Evolutionary conservation across 1,284 basidiomycete genomes (phyloP), one percentile per base, ranked within the genome.

Genomic region (Cryptococcus sp.): DNA sequence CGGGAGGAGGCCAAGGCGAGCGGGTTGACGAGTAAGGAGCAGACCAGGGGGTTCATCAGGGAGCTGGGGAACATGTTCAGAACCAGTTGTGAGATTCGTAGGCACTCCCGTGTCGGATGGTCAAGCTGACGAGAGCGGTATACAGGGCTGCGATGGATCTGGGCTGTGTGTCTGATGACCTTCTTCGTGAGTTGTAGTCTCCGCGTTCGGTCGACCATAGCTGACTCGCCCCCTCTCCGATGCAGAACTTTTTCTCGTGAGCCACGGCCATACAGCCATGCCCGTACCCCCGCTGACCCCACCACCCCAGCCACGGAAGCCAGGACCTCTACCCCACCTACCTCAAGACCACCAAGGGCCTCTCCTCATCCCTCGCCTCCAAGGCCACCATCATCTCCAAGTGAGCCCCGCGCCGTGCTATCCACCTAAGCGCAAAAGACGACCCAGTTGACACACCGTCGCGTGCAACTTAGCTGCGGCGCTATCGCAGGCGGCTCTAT

Each of bases 371-470:
- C 64, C 73, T 84, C 46, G 82, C 93, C 0, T 89, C 88, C 2
- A 81, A 89, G 42, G 89, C 90, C 0, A 96, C 92, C 12, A 98
- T 98, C 68, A 91, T 97, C 64, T 87, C 77, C 35, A 82, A 82
- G 56, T 60, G 46, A 54, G 59, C 37, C 40, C 11, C 33, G 20
- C 18, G 13, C 23, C n/a, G n/a, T n/a, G n/a, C n/a, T n/a, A n/a
- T n/a, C n/a, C n/a, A n/a, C n/a, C n/a, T n/a, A n/a, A n/a, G n/a
- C n/a, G n/a, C n/a, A n/a, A n/a, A n/a, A n/a, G n/a, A n/a, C n/a
- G n/a, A n/a, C n/a, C n/a, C 16, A 13, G 6, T 21, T 21, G 12
- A 33, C 20, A 21, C 20, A 43, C 28, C 35, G 4, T 4, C 11
- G 33, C 24, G 13, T 18, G 15, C 33, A 23, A 12, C 36, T 6